Base-by-base conservation (phyloP, 345 rosid species). In the Eucalyptus polybractea region DNA sequence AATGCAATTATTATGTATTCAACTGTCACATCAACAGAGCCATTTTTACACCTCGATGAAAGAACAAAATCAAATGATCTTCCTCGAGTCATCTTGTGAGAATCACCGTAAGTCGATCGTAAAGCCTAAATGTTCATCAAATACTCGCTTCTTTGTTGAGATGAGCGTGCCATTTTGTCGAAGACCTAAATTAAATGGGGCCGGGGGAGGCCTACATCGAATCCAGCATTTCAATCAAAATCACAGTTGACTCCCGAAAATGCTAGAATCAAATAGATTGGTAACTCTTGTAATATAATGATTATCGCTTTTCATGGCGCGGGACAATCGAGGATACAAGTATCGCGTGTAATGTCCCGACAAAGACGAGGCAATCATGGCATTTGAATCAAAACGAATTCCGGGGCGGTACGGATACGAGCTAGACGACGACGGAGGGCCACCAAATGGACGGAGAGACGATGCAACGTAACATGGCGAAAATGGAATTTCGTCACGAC, bases 241-340 rank as follows among this genome's bases (percentile, higher is more conserved):
- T 53, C 2, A 53, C 5, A 53, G 4, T 0, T 0, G 5, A 53
- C 2, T 53, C 2, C 5, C 2, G 5, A 53, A 53, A 0, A 53
- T 53, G 5, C 10, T 8, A 21, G 2, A 21, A 53, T 53, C 24
- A 19, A 53, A 1, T 53, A 4, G 25, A 53, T 53, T 2, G 25
- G 4, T 4, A 21, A 21, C 25, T 53, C 25, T 53, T 53, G 10
- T 21, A 53, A 19, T 19, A 53, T 53, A 21, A 53, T 21, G 2
- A 53, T 53, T 7, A 53, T 53, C 24, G 6, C 44, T 69, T 21
- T 69, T 69, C 24, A 8, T 17, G 22, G 42, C 2, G 13, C 44
- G 7, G 24, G 21, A 33, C 1, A 7, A 19, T 72, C 3, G 13
- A 37, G 24, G 44, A 40, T 60, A 10, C 27, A 19, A 37, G 10